Conservation (phyloP, 2,329 filamentous ascomycete species). For the Neocatenulostroma microsporum region DNA sequence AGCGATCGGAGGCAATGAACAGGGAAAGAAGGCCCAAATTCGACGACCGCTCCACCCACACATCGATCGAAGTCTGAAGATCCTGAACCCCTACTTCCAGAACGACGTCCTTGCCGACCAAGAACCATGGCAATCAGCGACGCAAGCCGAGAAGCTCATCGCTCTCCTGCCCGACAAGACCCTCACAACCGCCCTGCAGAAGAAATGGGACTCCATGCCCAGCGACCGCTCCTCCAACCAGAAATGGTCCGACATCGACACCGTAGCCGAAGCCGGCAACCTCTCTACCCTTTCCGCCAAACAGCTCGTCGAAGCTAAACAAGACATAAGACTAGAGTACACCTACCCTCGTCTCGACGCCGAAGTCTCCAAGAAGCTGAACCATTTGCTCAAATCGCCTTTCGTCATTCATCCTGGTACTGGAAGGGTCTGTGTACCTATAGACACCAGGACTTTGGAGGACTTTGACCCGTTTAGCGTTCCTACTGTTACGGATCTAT, state of each 20-base stretch:
- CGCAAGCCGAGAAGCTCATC: conserved; percentile 69
- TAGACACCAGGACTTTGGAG: conserved; percentile 65
- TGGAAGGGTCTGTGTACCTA: conserved; percentile 89
- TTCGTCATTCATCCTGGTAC: conserved; percentile 96
- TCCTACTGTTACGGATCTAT: conserved; percentile 76
- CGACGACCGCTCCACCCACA: conserved; percentile 85
- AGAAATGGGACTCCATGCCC: conserved; percentile 85
- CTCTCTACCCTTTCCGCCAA: conserved; percentile 53
- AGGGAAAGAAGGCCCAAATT: conserved; percentile 81
- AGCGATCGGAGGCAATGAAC: conserved; percentile 74
- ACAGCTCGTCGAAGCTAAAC: conserved; percentile 77
- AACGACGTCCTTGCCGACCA: conserved; percentile 73
- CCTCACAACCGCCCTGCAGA: conserved; percentile 69
- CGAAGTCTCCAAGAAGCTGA: conserved; percentile 94
- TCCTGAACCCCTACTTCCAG: conserved; percentile 78
- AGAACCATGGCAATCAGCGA: conserved; percentile 69
- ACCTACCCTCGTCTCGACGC: conserved; percentile 96
- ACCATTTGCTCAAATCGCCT: conserved; percentile 93
- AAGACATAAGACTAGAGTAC: conserved; percentile 94
- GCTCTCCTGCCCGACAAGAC: conserved; percentile 73
- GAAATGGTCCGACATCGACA: conserved; percentile 94
- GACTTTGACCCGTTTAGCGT: conserved; percentile 80
- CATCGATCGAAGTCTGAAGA: conserved; percentile 72
- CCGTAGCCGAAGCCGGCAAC: conserved; percentile 67
- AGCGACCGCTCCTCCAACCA: conserved; percentile 63